Base-by-base conservation (phyloP, 164 flowering plant species). In the Platanus orientalis region DNA sequence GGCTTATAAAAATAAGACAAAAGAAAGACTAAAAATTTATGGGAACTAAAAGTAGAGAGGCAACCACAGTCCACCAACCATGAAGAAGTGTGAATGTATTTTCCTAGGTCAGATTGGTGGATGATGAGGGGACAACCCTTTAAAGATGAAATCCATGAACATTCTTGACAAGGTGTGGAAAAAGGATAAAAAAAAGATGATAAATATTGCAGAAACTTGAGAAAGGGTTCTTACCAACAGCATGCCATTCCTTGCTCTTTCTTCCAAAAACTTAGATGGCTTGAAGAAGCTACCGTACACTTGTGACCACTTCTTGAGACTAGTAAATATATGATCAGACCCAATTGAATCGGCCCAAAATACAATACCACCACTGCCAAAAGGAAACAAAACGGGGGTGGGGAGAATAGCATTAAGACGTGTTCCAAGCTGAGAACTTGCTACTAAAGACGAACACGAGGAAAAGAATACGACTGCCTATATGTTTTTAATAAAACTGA, bases 311-410 rank as follows among this genome's bases (percentile, higher is more conserved):
- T 83, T 88, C 79, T 88, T 84, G 27, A 95, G 84, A 60, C 89
- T 78, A 30, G 63, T 28, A 50, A 84, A 89, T 58, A 95, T 66
- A 59, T 80, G 78, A 11, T 69, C 62, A 51, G 91, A 65, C 14
- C 97, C 99, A 68, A 92, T 75, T 19, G 67, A 53, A 72, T 95
- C 97, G 0, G 84, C 99, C 99, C 99, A 95, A 54, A 86, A 95
- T 2, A 92, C 75, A 28, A 95, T 73, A 39, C 99, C 99, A 17
- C 99, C 99, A 52, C 99, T 95, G 80, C 80, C 52, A 67, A 21
- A 47, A 17, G 56, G 51, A 17, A 28, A 32, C n/a, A 63, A 66
- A 17, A 57, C 17, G 39, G 14, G 59, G 4, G 17, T 7, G 42
- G 11, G 25, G 20, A 23, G n/a, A 44, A 26, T 1, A 17, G 26